A percentile compares a stretch with the other conserved stretches of the same genome.
Evolutionary conservation across 257 asterid species (phyloP).

Genomic region (Ballota nigra): DNA sequence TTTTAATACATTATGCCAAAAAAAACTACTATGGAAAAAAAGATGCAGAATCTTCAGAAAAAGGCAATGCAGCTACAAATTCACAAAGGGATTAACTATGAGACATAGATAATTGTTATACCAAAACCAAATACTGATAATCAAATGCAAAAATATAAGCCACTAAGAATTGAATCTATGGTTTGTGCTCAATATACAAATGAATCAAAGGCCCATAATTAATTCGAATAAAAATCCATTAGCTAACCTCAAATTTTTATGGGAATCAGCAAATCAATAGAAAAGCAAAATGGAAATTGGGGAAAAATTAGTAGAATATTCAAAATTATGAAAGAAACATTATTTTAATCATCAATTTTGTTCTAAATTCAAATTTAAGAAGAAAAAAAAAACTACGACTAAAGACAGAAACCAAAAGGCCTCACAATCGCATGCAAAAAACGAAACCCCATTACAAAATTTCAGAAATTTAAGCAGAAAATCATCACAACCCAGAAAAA

Average conservation of each 20-base stretch:
- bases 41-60: slow-evolving; percentile 10
- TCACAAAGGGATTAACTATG: neutral
- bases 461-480: slow-evolving; percentile 12
- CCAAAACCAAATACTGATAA: too few relatives aligned
- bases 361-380: neutral
- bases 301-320: neutral
- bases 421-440: slow-evolving; percentile 9
- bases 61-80: neutral
- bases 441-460: neutral
- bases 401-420: neutral
- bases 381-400: neutral
- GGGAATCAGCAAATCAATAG: neutral
- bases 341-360: too few relatives aligned
- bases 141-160: too few relatives aligned
- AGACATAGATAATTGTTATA: too few relatives aligned
- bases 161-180: too few relatives aligned
- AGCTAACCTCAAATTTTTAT: neutral
- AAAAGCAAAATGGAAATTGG: neutral
- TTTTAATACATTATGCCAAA: too few relatives aligned
- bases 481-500: neutral
- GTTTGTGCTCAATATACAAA: neutral
- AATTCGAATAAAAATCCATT: neutral
- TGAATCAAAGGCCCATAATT: neutral
- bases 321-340: too few relatives aligned
- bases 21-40: neutral